Percentiles rank a stretch among this genome's conserved stretches.
Evolutionary conservation across 495 filamentous ascomycete genomes (phyloP).

Genomic region (Echria macrotheca): DNA sequence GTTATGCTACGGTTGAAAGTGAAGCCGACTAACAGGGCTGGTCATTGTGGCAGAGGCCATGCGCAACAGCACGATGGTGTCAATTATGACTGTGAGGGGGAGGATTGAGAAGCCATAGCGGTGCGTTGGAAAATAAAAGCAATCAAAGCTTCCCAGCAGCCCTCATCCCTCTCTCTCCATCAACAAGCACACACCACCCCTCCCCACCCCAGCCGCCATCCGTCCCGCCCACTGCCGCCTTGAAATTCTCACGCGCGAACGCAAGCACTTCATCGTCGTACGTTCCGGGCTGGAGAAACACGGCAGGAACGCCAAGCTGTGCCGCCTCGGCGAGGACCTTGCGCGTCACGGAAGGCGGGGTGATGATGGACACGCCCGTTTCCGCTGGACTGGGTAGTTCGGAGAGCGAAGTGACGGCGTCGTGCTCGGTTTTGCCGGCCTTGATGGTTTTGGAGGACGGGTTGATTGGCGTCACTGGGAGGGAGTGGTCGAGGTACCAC

Average conservation of each 20-base stretch:
- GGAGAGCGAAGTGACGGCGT: conserved; percentile 61
- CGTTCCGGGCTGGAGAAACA: conserved; percentile 93
- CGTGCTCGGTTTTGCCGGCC: conserved; percentile 44
- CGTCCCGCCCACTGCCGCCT: conserved; percentile 63
- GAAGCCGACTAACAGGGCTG: too few relatives aligned
- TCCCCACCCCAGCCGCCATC: conserved; percentile 64
- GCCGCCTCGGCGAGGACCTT: conserved; percentile 72
- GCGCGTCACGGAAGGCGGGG: conserved; percentile 67
- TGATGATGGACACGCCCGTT: conserved; percentile 79
- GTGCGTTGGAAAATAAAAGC: background rate
- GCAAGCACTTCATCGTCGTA: conserved; percentile 69
- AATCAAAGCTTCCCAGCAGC: conserved; percentile 44
- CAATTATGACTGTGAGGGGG: too few relatives aligned
- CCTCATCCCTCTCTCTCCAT: conserved; percentile 69
- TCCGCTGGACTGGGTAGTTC: conserved; percentile 58
- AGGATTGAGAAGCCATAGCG: too few relatives aligned
- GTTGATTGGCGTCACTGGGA: conserved; percentile 83
- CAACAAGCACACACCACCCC: conserved; percentile 89
- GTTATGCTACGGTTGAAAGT: too few relatives aligned
- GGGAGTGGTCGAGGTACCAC: conserved; percentile 77
- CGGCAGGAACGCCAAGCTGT: conserved; percentile 67
- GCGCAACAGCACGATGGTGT: too few relatives aligned
- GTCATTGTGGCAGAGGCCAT: too few relatives aligned
- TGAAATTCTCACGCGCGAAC: conserved; percentile 60
- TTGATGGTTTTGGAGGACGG: conserved; percentile 58